phyloP scores from a whole-genome alignment of 192 early-diverging fungal species.

The Gaertneriomyces sp. region DNA sequence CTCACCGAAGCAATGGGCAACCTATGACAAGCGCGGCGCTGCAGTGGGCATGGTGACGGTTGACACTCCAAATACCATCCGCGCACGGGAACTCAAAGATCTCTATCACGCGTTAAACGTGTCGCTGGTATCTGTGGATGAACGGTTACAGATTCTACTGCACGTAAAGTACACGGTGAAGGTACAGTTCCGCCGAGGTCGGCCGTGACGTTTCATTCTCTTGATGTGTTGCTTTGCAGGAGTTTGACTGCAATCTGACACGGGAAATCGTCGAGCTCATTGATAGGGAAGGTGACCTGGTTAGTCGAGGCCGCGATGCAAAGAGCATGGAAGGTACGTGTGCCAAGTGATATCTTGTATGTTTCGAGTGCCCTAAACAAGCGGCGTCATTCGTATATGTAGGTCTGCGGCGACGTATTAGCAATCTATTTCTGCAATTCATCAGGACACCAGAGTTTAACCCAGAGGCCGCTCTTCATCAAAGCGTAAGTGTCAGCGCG shows the following conservation, averaged over 20 bases:
- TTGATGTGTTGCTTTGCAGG: slow-evolving; percentile 26
- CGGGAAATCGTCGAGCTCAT: slow-evolving; percentile 59
- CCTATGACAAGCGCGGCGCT: not conserved
- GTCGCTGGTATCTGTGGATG: slow-evolving; percentile 49
- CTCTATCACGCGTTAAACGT: slow-evolving; percentile 55
- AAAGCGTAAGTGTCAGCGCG: slow-evolving; percentile 31
- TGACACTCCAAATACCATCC: slow-evolving; percentile 56
- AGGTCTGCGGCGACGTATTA: slow-evolving; percentile 53
- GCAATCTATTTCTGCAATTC: slow-evolving; percentile 57
- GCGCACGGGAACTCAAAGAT: slow-evolving; percentile 57
- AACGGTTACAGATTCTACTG: slow-evolving; percentile 54
- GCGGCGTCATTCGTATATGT: not conserved
- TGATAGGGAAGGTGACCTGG: slow-evolving; percentile 57
- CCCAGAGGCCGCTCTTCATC: slow-evolving; percentile 48
- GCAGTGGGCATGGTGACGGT: slow-evolving; percentile 37
- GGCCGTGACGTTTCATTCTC: not conserved
- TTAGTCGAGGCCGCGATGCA: slow-evolving; percentile 51
- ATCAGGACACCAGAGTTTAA: slow-evolving; percentile 61
- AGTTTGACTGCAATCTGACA: slow-evolving; percentile 60
- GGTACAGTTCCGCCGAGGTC: slow-evolving; percentile 17
- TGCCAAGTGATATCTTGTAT: too few relatives aligned
- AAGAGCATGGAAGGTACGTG: slow-evolving; percentile 49
- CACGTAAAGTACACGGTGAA: slow-evolving; percentile 65
- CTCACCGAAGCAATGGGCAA: slow-evolving; percentile 7
- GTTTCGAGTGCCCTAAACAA: not conserved